Percentiles rank a stretch among this genome's conserved stretches.
Conservation (phyloP, 1,284 basidiomycete species). For the Ceratobasidium sp. region DNA sequence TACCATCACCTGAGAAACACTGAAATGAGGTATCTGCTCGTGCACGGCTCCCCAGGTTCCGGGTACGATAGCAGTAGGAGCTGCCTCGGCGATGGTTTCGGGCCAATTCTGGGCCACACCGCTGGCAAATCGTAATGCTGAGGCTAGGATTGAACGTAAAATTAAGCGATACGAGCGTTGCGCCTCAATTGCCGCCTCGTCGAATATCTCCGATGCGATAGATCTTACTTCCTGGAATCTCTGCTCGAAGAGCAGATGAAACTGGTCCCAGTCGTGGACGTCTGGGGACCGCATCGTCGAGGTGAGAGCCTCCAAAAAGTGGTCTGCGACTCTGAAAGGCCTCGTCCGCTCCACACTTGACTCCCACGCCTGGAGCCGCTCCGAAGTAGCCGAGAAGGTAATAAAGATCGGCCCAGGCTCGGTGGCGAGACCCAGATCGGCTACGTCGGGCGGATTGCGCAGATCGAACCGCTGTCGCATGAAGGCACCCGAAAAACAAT, state of each 20-base stretch:
- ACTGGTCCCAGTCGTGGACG: slow-evolving; percentile 12
- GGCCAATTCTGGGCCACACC: too few relatives aligned
- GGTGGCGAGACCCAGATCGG: not conserved
- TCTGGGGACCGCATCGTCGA: not conserved
- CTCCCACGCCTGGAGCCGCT: not conserved
- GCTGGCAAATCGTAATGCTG: too few relatives aligned
- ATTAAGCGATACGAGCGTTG: too few relatives aligned
- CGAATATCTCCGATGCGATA: not conserved
- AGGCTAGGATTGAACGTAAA: too few relatives aligned
- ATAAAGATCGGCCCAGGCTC: not conserved
- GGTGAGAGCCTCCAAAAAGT: slow-evolving; percentile 7
- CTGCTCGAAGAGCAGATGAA: slow-evolving; percentile 2
- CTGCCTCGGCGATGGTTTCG: too few relatives aligned
- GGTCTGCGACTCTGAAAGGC: not conserved
- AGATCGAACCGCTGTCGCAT: slow-evolving; percentile 18
- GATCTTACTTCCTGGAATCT: not conserved
- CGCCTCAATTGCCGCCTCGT: too few relatives aligned
- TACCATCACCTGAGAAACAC: too few relatives aligned
- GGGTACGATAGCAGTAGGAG: too few relatives aligned
- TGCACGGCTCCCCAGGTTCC: too few relatives aligned
- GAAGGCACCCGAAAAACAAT: slow-evolving; percentile 23
- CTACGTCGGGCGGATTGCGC: not conserved
- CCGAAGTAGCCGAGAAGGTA: slow-evolving; percentile 20
- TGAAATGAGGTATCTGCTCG: too few relatives aligned
- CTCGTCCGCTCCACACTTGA: not conserved